Percentiles rank a stretch among this genome's conserved stretches.
Evolutionary conservation across 1,139 yeast species (phyloP).

Genomic region (Kazachstania sp.): DNA sequence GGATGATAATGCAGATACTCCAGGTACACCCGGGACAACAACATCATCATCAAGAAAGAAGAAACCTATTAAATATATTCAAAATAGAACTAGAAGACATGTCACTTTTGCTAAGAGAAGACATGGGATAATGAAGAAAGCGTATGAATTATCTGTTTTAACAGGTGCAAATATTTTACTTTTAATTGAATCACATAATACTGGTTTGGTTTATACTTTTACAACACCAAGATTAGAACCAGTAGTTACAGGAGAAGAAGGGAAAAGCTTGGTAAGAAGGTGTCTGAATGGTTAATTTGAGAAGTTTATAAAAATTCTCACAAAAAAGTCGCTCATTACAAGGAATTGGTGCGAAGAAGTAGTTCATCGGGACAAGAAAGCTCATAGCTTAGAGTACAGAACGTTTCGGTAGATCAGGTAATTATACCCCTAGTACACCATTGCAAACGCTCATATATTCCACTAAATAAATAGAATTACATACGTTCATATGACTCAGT

Average conservation of each 20-base stretch:
- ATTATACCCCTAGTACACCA: no score
- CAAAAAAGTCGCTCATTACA: no score
- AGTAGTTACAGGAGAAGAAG: constrained; percentile 91
- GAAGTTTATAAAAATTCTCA: no score
- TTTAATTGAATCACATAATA: constrained; percentile 86
- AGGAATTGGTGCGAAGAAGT: neutral
- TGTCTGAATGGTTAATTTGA: constrained; percentile 40
- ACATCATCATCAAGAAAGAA: constrained; percentile 51
- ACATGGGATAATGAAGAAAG: constrained; percentile 98
- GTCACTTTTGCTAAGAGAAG: constrained; percentile 95
- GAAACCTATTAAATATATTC: constrained; percentile 90
- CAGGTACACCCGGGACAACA: constrained; percentile 1
- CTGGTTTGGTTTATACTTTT: constrained; percentile 92
- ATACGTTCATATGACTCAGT: no score
- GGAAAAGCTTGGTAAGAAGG: constrained; percentile 91
- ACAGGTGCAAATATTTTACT: constrained; percentile 95
- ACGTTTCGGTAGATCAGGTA: no score
- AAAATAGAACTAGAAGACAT: constrained; percentile 93
- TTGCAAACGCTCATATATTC: no score
- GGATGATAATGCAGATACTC: neutral
- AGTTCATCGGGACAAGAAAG: no score
- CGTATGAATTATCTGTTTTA: constrained; percentile 90
- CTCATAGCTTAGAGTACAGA: no score
- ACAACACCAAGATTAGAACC: constrained; percentile 98
- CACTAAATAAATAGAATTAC: no score